Conservation (phyloP, 305 asterid species). For the Fraxinus paxiana region DNA sequence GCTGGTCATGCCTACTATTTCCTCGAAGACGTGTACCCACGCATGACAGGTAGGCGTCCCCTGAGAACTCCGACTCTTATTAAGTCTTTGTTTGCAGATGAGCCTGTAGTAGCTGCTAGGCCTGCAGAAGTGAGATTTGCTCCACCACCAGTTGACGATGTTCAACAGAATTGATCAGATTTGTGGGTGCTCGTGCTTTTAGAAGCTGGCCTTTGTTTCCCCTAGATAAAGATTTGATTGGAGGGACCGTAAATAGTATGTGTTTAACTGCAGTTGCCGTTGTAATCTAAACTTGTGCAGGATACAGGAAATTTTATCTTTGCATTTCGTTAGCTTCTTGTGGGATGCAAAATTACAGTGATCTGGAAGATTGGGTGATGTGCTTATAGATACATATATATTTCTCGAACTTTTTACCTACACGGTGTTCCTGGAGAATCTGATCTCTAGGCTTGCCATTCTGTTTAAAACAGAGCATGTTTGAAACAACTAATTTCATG, state of each 20-base stretch:
- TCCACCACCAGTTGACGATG: conserved; percentile 33
- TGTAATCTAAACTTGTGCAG: background rate
- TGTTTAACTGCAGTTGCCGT: background rate
- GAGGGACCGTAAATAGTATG: background rate
- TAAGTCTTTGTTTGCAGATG: conserved; percentile 47
- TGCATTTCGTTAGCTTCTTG: background rate
- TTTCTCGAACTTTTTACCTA: background rate
- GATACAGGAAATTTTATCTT: background rate
- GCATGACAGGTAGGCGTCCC: conserved; percentile 44
- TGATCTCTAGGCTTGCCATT: background rate
- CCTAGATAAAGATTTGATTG: background rate
- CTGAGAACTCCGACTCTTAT: conserved; percentile 41
- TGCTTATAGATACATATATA: background rate
- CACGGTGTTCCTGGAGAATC: background rate
- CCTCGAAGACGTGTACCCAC: background rate
- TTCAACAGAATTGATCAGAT: background rate
- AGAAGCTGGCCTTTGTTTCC: background rate
- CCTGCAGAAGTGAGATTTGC: conserved; percentile 48
- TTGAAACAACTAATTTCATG: background rate
- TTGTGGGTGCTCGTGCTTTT: background rate
- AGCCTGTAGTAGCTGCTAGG: conserved; percentile 41
- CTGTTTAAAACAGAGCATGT: background rate
- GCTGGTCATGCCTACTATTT: background rate
- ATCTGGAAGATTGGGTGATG: background rate
- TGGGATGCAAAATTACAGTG: background rate